A percentile compares a stretch with the other conserved stretches of the same genome.
Evolutionary conservation across 768 basidiomycete species (phyloP).

Genomic region (Lentinula edodes): DNA sequence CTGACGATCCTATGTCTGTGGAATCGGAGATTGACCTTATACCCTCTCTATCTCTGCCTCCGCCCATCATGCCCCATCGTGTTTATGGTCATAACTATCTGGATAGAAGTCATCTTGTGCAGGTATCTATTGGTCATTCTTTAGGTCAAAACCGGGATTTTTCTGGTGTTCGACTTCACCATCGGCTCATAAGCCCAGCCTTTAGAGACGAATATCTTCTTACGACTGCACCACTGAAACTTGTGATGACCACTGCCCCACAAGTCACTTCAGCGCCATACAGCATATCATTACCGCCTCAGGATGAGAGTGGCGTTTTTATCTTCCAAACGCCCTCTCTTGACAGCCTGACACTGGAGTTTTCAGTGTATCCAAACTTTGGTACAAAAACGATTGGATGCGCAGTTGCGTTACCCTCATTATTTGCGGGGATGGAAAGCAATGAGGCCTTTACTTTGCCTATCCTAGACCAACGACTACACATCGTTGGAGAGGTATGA

Average conservation of each 20-base stretch:
- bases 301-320: slow-evolving; percentile 66
- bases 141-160: slow-evolving; percentile 29
- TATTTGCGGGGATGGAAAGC: slow-evolving; percentile 55
- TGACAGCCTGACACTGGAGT: slow-evolving; percentile 73
- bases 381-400: slow-evolving; percentile 95
- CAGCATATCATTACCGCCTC: slow-evolving; percentile 80
- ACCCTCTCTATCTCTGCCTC: slow-evolving; percentile 90
- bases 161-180: slow-evolving; percentile 61
- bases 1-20: slow-evolving; percentile 26
- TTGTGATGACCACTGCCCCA: slow-evolving; percentile 89
- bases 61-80: slow-evolving; percentile 96
- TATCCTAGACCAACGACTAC: slow-evolving; percentile 87
- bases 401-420: slow-evolving; percentile 76
- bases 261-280: slow-evolving; percentile 86
- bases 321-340: slow-evolving; percentile 81
- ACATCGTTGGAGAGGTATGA: slow-evolving; percentile 87
- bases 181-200: slow-evolving; percentile 66
- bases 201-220: slow-evolving; percentile 63
- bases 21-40: slow-evolving; percentile 87
- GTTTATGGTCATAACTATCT: slow-evolving; percentile 97
- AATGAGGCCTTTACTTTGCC: slow-evolving; percentile 60
- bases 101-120: slow-evolving; percentile 79
- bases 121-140: slow-evolving; percentile 76
- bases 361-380: slow-evolving; percentile 96
- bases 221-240: slow-evolving; percentile 80